phyloP scores from a whole-genome alignment of 345 rosid species.

The Alliaria petiolata region DNA sequence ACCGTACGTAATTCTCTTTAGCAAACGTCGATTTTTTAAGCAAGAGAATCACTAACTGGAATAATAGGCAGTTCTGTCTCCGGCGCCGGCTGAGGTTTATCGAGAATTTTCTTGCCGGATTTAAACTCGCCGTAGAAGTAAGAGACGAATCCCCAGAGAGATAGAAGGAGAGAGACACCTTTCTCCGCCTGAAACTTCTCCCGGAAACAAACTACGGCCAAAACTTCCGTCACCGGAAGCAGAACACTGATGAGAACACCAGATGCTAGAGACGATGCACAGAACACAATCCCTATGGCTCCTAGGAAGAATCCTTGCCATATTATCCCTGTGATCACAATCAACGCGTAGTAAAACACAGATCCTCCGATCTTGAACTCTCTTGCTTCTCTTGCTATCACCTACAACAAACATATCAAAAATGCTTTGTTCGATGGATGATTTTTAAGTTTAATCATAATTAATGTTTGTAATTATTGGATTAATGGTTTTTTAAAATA shows the following conservation, averaged over 20 bases:
- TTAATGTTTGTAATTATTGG: too few species aligned
- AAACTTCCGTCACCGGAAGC: slow-evolving; percentile 62
- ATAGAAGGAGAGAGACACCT: slow-evolving; percentile 62
- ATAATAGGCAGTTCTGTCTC: slow-evolving; percentile 30
- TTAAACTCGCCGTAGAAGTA: slow-evolving; percentile 70
- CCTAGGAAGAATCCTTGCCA: slow-evolving; percentile 65
- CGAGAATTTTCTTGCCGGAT: slow-evolving; percentile 25
- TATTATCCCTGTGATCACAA: slow-evolving; percentile 34
- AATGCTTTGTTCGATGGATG: neutral
- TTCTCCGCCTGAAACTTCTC: slow-evolving; percentile 68
- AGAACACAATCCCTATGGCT: slow-evolving; percentile 54
- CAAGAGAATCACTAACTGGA: neutral
- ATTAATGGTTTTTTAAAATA: too few species aligned
- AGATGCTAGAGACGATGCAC: slow-evolving; percentile 53
- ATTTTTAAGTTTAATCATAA: too few species aligned
- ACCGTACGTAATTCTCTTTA: too few species aligned
- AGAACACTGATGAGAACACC: slow-evolving; percentile 44
- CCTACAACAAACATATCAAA: slow-evolving; percentile 38
- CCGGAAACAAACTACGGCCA: slow-evolving; percentile 57
- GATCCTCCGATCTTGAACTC: slow-evolving; percentile 45
- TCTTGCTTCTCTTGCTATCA: slow-evolving; percentile 56
- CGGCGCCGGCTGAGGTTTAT: neutral
- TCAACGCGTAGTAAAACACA: slow-evolving; percentile 39
- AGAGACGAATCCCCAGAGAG: slow-evolving; percentile 71
- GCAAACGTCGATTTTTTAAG: neutral